phyloP scores from a whole-genome alignment of 2,329 filamentous ascomycete species.

The Aspergillus transmontanensis region DNA sequence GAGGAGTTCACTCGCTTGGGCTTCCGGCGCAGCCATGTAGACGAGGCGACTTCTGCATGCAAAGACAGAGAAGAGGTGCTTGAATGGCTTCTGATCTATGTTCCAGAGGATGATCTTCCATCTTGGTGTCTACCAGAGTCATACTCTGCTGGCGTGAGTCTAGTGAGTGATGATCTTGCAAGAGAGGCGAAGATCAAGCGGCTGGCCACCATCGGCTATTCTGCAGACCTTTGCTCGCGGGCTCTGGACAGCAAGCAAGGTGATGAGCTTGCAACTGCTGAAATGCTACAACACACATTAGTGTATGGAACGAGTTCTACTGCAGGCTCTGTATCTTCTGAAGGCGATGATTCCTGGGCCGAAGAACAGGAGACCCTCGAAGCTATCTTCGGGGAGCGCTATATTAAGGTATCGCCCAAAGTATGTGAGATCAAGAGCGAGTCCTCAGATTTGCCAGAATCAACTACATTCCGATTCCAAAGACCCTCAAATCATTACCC shows the following conservation, averaged over 20 bases:
- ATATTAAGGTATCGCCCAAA: slow-evolving; percentile 60
- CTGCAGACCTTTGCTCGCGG: slow-evolving; percentile 78
- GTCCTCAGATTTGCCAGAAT: slow-evolving; percentile 44
- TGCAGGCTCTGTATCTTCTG: slow-evolving; percentile 19
- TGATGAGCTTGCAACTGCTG: slow-evolving; percentile 76
- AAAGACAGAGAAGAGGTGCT: slow-evolving; percentile 90
- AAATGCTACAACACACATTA: slow-evolving; percentile 73
- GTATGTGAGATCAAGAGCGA: slow-evolving; percentile 73
- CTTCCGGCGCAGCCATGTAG: slow-evolving; percentile 84
- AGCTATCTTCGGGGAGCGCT: slow-evolving; percentile 81
- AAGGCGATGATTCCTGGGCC: slow-evolving; percentile 67
- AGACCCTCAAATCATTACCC: slow-evolving; percentile 74
- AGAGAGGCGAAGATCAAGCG: slow-evolving; percentile 81
- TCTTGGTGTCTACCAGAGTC: slow-evolving; percentile 88
- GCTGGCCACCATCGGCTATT: slow-evolving; percentile 80
- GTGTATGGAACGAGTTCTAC: slow-evolving; percentile 48
- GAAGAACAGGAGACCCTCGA: slow-evolving; percentile 84
- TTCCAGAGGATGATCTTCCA: slow-evolving; percentile 95
- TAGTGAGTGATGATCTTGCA: slow-evolving; percentile 79
- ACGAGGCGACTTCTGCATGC: slow-evolving; percentile 84
- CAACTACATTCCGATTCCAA: slow-evolving; percentile 66
- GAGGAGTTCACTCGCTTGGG: slow-evolving; percentile 76
- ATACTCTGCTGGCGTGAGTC: slow-evolving; percentile 85
- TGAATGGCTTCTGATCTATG: slow-evolving; percentile 95
- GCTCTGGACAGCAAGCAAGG: slow-evolving; percentile 69